phyloP scores from a whole-genome alignment of 164 flowering plant genomes.

The Aristolochia fimbriata region DNA sequence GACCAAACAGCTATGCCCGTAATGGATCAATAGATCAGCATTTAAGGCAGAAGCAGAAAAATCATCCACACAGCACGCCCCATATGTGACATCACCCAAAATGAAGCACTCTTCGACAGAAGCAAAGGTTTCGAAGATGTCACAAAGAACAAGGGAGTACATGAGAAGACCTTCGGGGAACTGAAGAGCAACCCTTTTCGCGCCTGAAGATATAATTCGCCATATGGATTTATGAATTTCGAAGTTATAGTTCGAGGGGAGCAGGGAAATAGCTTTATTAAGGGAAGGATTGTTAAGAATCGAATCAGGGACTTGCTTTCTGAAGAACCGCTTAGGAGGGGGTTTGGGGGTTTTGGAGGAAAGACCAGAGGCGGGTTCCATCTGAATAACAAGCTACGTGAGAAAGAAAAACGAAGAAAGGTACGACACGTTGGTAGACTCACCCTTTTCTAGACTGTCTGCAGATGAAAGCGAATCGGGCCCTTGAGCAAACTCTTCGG shows the following conservation, averaged over 20 bases:
- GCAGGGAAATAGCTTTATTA: slow-evolving; percentile 42
- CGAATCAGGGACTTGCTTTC: slow-evolving; percentile 77
- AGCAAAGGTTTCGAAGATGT: slow-evolving; percentile 66
- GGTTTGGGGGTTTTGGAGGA: slow-evolving; percentile 15
- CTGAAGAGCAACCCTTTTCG: slow-evolving; percentile 85
- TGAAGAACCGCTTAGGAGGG: slow-evolving; percentile 72
- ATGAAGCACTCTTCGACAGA: slow-evolving; percentile 52
- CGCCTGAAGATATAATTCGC: slow-evolving; percentile 48
- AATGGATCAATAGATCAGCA: slow-evolving; percentile 79
- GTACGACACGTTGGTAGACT: too few species aligned
- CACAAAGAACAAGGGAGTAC: slow-evolving; percentile 76
- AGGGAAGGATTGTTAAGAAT: slow-evolving; percentile 56
- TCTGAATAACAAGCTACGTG: background rate
- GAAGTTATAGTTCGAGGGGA: slow-evolving; percentile 83
- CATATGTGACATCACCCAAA: slow-evolving; percentile 94
- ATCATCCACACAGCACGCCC: slow-evolving; percentile 96
- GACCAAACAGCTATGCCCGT: slow-evolving; percentile 70
- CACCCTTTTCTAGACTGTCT: too few species aligned
- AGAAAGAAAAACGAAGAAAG: too few species aligned
- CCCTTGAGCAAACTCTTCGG: too few species aligned
- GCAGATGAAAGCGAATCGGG: too few species aligned
- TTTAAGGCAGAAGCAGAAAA: slow-evolving; percentile 64
- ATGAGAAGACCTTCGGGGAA: slow-evolving; percentile 96
- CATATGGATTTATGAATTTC: slow-evolving; percentile 88
- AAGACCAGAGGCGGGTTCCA: background rate